Evolutionary conservation across 352 stramenopile species (phyloP), one percentile per base, ranked within the genome.

Genomic region (Globisporangium spiculum): DNA sequence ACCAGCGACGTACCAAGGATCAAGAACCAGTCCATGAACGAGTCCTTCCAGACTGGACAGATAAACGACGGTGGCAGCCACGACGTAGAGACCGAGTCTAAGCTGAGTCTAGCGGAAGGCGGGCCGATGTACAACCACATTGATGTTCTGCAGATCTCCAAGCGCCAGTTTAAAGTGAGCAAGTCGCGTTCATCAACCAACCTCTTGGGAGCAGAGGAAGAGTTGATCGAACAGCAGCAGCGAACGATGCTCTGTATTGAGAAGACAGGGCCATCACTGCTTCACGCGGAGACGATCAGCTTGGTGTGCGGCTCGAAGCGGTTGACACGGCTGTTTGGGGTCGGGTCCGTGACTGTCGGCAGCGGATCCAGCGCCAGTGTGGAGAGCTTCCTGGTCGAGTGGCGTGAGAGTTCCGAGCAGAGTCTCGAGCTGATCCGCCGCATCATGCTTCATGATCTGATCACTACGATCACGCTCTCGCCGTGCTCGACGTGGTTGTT

Each of bases 401-500:
- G 75, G 77, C 58, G 67, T 3, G 52, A 69, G 26, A 73, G 65
- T 22, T 53, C 61, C 12, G 66, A 75, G 54, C 26, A 52, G 12
- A 8, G 24, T 2, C 36, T 83, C 4, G 60, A 68, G n/a, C 27
- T 81, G 0, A 63, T 64, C 1, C 68, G 71, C 6, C 69, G 73
- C 14, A 64, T 89, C 1, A 67, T 71, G 70, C 30, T 82, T 44
- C 72, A 57, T 30, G 69, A 86, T 38, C 34, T 26, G 1, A 74
- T 90, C 54, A 73, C 77, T 6, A 53, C 75, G 27, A 59, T 92
- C 52, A 22, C 72, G 0, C 38, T 88, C 20, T 80, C 72, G 3
- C 57, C 60, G 6, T 81, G 72, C 68, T 74, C 72, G 14, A 61
- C 78, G 20, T 94, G 86, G 86, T 67, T 94, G 22, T 75, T 91